These are phyloP conservation scores for Asterochloris sp. DNA, from an alignment of 139 green algal species.

Conservation along the genomic window DNA sequence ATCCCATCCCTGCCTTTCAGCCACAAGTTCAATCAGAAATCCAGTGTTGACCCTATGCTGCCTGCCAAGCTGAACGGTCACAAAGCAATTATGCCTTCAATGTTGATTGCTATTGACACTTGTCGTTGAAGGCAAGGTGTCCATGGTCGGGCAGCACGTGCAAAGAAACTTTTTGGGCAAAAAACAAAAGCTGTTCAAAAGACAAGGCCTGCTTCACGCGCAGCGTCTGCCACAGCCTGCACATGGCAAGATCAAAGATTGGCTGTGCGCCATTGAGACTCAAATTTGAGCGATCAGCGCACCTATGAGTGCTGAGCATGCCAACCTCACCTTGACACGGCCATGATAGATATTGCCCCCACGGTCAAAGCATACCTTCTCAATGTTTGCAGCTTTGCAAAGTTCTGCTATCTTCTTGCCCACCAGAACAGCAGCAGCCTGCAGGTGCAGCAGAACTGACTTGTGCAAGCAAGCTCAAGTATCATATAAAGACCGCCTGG, in stretches of 20 bases:
- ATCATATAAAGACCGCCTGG: not conserved
- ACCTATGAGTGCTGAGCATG: not conserved
- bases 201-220: slow-evolving; percentile 78
- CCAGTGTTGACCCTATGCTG: no score
- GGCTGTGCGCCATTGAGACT: not conserved
- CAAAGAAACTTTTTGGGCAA: no score
- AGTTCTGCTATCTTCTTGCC: slow-evolving; percentile 88
- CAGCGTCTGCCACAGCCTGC: slow-evolving; percentile 87
- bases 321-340: slow-evolving; percentile 65
- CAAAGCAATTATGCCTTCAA: no score
- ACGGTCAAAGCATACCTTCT: slow-evolving; percentile 90
- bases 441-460: not conserved
- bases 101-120: no score
- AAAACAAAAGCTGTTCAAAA: slow-evolving; percentile 64
- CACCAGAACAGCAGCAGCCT: slow-evolving; percentile 77
- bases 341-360: slow-evolving; percentile 96
- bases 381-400: slow-evolving; percentile 77
- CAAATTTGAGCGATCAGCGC: not conserved
- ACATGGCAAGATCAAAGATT: not conserved
- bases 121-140: no score
- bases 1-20: no score
- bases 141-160: no score
- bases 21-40: no score
- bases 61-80: no score
- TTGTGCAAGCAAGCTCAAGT: not conserved